Evolutionary conservation across 805 yeast species (phyloP).

Genomic region (Candida awuae): DNA sequence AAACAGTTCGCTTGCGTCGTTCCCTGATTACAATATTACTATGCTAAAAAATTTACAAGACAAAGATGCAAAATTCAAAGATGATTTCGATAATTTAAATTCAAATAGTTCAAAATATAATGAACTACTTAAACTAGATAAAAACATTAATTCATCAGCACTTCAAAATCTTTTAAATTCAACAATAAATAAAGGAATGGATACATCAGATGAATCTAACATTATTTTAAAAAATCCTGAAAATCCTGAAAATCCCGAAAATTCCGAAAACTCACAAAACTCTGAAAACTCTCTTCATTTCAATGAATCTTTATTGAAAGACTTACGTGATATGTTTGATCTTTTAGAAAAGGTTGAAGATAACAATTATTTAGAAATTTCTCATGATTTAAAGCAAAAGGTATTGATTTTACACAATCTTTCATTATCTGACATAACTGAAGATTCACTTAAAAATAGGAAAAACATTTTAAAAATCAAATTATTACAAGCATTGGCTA

Average conservation of each 20-base stretch:
- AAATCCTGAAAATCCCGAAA: too few species aligned
- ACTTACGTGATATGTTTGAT: constrained; percentile 4
- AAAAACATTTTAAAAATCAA: constrained; percentile 37
- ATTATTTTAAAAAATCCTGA: too few species aligned
- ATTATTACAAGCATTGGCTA: constrained; percentile 55
- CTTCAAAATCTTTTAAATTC: constrained; percentile 37
- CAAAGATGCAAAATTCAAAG: too few species aligned
- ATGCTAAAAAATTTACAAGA: too few species aligned
- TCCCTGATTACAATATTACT: constrained; percentile 7
- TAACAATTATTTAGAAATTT: constrained; percentile 11
- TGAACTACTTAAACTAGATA: constrained; percentile 33
- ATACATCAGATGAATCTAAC: background rate
- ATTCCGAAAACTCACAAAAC: too few species aligned
- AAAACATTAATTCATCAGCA: constrained; percentile 41
- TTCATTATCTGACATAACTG: constrained; percentile 36
- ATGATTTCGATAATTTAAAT: too few species aligned
- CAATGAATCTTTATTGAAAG: constrained; percentile 1
- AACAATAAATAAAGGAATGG: constrained; percentile 2
- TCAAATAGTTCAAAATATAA: too few species aligned
- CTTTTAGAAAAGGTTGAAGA: constrained; percentile 4
- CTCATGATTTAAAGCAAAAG: constrained; percentile 23
- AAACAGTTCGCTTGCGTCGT: constrained; percentile 20
- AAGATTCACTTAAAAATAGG: constrained; percentile 25
- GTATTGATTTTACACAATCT: constrained; percentile 52
- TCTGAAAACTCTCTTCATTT: background rate